Evolutionary conservation across 2,329 filamentous ascomycete genomes (phyloP).

Genomic region (Alternaria ethzedia): DNA sequence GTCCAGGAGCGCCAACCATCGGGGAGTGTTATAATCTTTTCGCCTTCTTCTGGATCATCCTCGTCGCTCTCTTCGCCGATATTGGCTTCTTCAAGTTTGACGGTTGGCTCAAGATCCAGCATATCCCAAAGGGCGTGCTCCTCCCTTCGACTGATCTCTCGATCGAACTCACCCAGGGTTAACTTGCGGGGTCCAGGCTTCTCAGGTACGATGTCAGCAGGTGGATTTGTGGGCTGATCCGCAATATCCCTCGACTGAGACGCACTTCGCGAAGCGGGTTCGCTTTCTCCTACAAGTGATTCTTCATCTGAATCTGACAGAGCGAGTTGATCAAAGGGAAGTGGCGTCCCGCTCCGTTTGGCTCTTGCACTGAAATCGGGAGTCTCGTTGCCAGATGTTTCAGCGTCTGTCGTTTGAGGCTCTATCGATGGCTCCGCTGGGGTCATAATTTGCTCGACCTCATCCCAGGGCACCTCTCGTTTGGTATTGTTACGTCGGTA

Average conservation of each 20-base stretch:
- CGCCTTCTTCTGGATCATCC: neutral
- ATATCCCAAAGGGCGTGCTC: slow-evolving; percentile 55
- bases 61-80: slow-evolving; percentile 32
- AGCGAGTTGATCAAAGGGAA: slow-evolving; percentile 25
- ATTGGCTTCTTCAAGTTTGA: slow-evolving; percentile 20
- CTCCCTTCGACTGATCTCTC: slow-evolving; percentile 51
- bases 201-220: neutral
- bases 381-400: slow-evolving; percentile 21
- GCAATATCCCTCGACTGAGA: neutral
- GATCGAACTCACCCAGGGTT: slow-evolving; percentile 55
- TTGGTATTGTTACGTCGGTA: slow-evolving; percentile 21
- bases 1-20: slow-evolving; percentile 57
- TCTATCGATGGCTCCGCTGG: slow-evolving; percentile 24
- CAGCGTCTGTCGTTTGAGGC: slow-evolving; percentile 38
- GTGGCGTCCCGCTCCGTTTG: slow-evolving; percentile 34
- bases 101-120: slow-evolving; percentile 42
- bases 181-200: neutral
- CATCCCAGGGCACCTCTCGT: slow-evolving; percentile 53
- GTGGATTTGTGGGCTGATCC: slow-evolving; percentile 7
- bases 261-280: neutral
- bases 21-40: slow-evolving; percentile 45
- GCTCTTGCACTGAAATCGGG: slow-evolving; percentile 27
- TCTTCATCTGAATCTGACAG: slow-evolving; percentile 19
- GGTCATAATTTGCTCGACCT: slow-evolving; percentile 40
- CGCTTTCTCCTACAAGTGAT: neutral